Base-by-base conservation (phyloP, 805 yeast species). In the Candida andamanensis region DNA sequence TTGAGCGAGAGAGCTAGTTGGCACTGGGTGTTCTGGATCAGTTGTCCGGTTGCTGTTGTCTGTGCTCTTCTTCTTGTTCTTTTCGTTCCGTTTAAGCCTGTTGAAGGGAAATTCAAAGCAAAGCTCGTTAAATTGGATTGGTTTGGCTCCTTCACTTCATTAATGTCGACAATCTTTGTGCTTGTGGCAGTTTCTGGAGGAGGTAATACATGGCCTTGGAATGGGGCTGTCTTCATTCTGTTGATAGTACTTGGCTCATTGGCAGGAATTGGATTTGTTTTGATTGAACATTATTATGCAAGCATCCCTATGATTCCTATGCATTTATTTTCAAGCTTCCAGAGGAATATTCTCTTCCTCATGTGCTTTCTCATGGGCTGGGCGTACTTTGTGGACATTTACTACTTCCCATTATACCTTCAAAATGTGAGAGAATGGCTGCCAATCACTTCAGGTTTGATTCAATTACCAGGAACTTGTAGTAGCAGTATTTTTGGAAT, bases 121-220 rank as follows among this genome's bases (percentile, higher is more conserved):
- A 68, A 68, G 41, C 47, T 71, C 40, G 50, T 51, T 43, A 63
- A 61, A 25, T 65, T 76, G 24, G 85, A 79, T 50, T 72, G 67
- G 42, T 40, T 54, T 4, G 86, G 86, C 0, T 63, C 74, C 28
- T 36, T 69, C 15, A 50, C 69, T 9, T 54, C 74, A 16, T 56
- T 76, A 3, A 58, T 73, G 1, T 69, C 72, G 0, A 58, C 67
- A 14, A 68, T 76, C 0, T 52, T 77, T 5, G 45, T 78, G n/a
- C 58, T 77, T 29, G 63, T 78, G 9, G 78, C 80, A 2, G 50
- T 76, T 16, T 66, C 70, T 39, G 78, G 80, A 12, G 86, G 85
- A 21, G 85, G 85, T 3, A 56, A 69, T 11, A 56, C 69, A 6
- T 77, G 66, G 47, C 47, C 60, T 0, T 81, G 87, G 87, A 45